Conservation (phyloP, 495 filamentous ascomycete genomes). For the Filosporella fistucella region DNA sequence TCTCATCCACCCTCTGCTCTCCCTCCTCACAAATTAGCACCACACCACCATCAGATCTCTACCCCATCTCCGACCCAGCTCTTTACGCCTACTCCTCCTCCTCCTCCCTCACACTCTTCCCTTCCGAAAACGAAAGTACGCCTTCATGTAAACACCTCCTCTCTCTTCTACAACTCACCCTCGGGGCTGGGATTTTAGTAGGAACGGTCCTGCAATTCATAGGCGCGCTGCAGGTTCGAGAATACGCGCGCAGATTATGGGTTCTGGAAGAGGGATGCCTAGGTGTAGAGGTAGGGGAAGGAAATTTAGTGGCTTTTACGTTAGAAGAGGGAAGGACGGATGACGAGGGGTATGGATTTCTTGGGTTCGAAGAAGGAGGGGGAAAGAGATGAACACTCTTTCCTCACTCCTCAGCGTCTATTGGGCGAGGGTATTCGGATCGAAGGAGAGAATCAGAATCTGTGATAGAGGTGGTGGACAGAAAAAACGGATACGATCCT, state of each 20-base stretch:
- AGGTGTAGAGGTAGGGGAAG: too few relatives aligned
- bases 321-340: not conserved
- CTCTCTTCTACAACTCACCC: conserved; percentile 10
- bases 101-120: conserved; percentile 1
- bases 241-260: conserved; percentile 18
- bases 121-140: not conserved
- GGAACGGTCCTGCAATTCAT: conserved; percentile 21
- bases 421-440: too few relatives aligned
- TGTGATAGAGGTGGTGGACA: too few relatives aligned
- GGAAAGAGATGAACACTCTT: too few relatives aligned
- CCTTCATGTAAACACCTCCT: not conserved
- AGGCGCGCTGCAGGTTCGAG: conserved; percentile 20
- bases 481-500: too few relatives aligned
- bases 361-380: conserved; percentile 3
- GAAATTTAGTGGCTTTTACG: too few relatives aligned
- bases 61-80: not conserved
- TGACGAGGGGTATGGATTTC: not conserved
- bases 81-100: not conserved
- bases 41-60: too few relatives aligned
- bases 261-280: conserved; percentile 9
- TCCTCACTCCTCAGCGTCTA: too few relatives aligned
- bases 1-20: conserved; percentile 10
- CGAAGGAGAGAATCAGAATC: too few relatives aligned
- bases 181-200: conserved; percentile 15
- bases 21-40: too few relatives aligned